Evolutionary conservation across 108 stramenopile genomes (phyloP), one percentile per base, ranked within the genome.

Genomic region (Mediolabrus comicus): DNA sequence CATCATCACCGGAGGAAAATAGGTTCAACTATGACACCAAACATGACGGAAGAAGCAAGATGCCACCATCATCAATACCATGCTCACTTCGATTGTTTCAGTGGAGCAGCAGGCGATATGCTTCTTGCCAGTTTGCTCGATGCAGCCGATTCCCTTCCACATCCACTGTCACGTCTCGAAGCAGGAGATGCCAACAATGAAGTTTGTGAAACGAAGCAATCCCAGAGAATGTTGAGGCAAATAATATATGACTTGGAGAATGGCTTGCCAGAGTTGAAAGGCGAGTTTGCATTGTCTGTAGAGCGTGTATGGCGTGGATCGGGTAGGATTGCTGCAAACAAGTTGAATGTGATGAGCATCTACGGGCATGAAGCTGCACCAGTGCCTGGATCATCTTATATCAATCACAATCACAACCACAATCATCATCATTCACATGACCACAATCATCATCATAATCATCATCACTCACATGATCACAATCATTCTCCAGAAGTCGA

Each of bases 91-190:
- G 92, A 94, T 49, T 90, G 87, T 64, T 94, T 94, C 74, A 80
- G 80, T 36, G 92, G 92, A 14, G 92, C 90, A 10, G 92, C 92
- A 17, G 92, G 92, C 19, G 92, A 94, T 62, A 94, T 94, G 92
- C 63, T 94, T 60, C 69, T 93, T 65, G 85, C 92, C 14, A 65
- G 87, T 33, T 90, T 86, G 54, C 61, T 93, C 49, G 92, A 91
- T 69, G 87, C 87, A 0, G 73, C 84, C 9, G 78, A 79, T 30
- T 79, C 70, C 26, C 78, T 72, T 19, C 71, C 65, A 10, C 39
- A 56, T 51, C 65, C 46, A 2, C 57, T 62, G 16, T 24, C 34
- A 22, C 39, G 19, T 32, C 61, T 53, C 10, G 29, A 16, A 26
- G 59, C 24, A 17, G 32, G 25, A 14, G 62, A 74, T 38, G 34